Base-by-base conservation (phyloP, 106 monocot species). In the Acorus gramineus region DNA sequence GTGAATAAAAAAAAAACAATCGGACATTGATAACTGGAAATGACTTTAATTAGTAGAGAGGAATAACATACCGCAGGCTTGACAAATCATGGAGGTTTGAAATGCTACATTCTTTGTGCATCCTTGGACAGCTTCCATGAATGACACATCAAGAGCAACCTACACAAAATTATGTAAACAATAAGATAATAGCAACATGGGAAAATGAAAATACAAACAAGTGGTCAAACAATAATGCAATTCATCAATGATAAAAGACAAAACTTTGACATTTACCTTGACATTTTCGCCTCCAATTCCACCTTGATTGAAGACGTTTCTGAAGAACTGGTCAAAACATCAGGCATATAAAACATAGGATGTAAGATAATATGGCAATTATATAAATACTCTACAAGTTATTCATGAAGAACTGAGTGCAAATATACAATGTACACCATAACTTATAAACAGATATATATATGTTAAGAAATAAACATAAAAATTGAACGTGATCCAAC, bases 11-110 rank as follows among this genome's bases (percentile, higher is more conserved):
- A 59, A 8, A 12, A 28, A n/a, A n/a, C n/a, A n/a, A 28, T 28
- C 1, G 28, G 28, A 28, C 28, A 28, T 28, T 28, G 28, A 28
- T 28, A 28, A 28, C 1, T 28, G 28, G 28, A 28, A 28, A 28
- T 28, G 28, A 28, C 28, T 28, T 11, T 2, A 6, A 60, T 62
- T 28, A 13, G 2, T 49, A 68, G 43, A 50, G 64, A 47, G 9
- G 28, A 28, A 59, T 8, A 72, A 13, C 85, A 80, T 99, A 92
- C 98, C 77, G 69, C 98, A 99, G 72, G 85, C 67, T 68, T 80
- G 44, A 68, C 78, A 78, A 57, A 67, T 12, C 43, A 72, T 2
- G 13, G 61, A 44, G 51, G 78, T 57, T 68, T 72, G 72, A 67
- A 62, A 78, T 13, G 72, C 52, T n/a, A 78, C 42, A 4, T 67